phyloP scores from a whole-genome alignment of 805 yeast genomes.

The Candida nitratophila region DNA sequence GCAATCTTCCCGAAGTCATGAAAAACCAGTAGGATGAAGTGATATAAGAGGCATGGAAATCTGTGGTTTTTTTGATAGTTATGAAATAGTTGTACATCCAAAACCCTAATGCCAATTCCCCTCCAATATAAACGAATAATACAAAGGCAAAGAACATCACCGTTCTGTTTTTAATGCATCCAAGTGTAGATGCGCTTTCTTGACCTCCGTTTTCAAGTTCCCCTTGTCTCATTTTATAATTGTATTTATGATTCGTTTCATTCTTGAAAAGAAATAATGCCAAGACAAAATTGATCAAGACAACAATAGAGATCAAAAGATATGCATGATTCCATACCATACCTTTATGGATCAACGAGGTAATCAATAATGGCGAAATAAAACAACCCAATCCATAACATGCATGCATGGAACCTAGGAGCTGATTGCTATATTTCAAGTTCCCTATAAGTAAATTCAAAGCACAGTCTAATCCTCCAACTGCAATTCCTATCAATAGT shows the following conservation, averaged over 20 bases:
- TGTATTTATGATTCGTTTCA: slow-evolving; percentile 40
- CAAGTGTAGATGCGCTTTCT: slow-evolving; percentile 5
- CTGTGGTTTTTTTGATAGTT: slow-evolving; percentile 30
- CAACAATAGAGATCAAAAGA: slow-evolving; percentile 25
- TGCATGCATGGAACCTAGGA: slow-evolving; percentile 46
- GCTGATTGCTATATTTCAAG: slow-evolving; percentile 39
- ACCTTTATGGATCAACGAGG: slow-evolving; percentile 31
- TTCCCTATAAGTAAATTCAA: slow-evolving; percentile 47
- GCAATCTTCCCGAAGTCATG: slow-evolving; percentile 40
- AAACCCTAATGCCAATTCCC: slow-evolving; percentile 45
- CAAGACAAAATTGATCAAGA: slow-evolving; percentile 17
- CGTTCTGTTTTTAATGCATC: slow-evolving; percentile 25
- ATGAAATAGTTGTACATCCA: slow-evolving; percentile 44
- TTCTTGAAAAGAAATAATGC: slow-evolving; percentile 26
- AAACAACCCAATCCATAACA: slow-evolving; percentile 48
- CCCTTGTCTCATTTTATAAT: slow-evolving; percentile 16
- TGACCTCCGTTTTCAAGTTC: slow-evolving; percentile 28
- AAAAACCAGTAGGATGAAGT: slow-evolving; percentile 48
- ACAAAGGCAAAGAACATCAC: slow-evolving; percentile 35
- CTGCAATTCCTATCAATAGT: slow-evolving; percentile 43
- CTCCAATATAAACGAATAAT: slow-evolving; percentile 44
- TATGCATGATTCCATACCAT: slow-evolving; percentile 41
- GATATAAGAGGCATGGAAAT: slow-evolving; percentile 35
- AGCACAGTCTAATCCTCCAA: slow-evolving; percentile 50
- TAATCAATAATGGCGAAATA: slow-evolving; percentile 40